A percentile compares a stretch with the other conserved stretches of the same genome.
phyloP scores from a whole-genome alignment of 805 yeast species.

The Clavispora asparagi region DNA sequence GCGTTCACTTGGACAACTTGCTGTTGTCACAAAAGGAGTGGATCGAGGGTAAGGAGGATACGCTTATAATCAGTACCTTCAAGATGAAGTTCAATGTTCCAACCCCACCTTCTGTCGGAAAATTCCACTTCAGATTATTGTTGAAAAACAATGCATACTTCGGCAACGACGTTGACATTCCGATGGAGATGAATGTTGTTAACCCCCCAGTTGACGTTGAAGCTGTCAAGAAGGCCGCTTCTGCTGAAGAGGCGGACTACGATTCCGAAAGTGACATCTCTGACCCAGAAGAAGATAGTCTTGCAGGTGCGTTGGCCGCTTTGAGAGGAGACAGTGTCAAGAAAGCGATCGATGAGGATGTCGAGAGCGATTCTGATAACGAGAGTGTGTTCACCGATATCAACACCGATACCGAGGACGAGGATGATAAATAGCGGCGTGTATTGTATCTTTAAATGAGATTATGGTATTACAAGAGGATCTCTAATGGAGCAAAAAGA shows the following conservation, averaged over 20 bases:
- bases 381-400: constrained; percentile 42
- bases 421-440: constrained; percentile 24
- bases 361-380: constrained; percentile 33
- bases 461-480: constrained; percentile 1
- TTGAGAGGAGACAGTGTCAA: constrained; percentile 58
- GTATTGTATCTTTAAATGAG: constrained; percentile 1
- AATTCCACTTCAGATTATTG: constrained; percentile 61
- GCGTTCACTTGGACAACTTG: constrained; percentile 53
- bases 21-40: constrained; percentile 48
- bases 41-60: constrained; percentile 36
- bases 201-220: constrained; percentile 32
- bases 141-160: constrained; percentile 73
- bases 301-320: constrained; percentile 72
- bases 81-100: constrained; percentile 71
- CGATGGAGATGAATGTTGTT: constrained; percentile 65
- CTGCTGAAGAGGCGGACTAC: constrained; percentile 26
- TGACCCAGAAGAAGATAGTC: constrained; percentile 68
- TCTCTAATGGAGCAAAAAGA: background rate
- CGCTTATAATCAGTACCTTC: constrained; percentile 57
- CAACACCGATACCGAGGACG: constrained; percentile 38
- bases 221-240: constrained; percentile 21
- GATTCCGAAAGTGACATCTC: constrained; percentile 52
- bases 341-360: constrained; percentile 28
- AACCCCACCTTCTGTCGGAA: constrained; percentile 70
- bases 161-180: constrained; percentile 73